Evolutionary conservation across 2,329 filamentous ascomycete species (phyloP).

Genomic region (Metarhizium album): DNA sequence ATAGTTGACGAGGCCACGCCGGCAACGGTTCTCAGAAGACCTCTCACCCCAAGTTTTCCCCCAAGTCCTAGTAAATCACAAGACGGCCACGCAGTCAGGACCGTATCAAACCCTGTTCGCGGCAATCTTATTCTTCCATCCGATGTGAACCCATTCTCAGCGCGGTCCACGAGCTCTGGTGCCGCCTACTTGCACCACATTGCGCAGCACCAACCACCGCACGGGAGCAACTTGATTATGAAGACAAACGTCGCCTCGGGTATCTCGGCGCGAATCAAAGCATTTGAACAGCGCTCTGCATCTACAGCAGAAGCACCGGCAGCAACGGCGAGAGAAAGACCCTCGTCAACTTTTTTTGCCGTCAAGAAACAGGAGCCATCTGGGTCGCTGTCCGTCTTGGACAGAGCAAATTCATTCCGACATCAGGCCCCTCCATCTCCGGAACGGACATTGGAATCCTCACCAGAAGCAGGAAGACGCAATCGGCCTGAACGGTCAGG

Average conservation of each 20-base stretch:
- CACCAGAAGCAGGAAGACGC: constrained; percentile 30
- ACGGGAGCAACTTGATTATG: constrained; percentile 36
- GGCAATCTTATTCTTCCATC: constrained; percentile 33
- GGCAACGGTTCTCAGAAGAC: constrained; percentile 70
- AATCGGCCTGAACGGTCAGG: constrained; percentile 35
- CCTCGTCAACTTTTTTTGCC: constrained; percentile 47
- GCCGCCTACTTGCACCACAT: constrained; percentile 45
- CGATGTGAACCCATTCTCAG: constrained; percentile 34
- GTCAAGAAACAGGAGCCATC: constrained; percentile 41
- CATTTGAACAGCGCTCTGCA: constrained; percentile 66
- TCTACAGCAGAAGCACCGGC: constrained; percentile 16
- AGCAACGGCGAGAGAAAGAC: constrained; percentile 23
- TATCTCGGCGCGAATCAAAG: constrained; percentile 91
- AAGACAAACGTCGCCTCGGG: constrained; percentile 79
- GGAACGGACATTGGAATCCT: constrained; percentile 33
- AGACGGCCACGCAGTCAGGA: constrained; percentile 26
- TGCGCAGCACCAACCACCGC: constrained; percentile 40
- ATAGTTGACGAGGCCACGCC: constrained; percentile 76
- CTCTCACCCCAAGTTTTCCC: constrained; percentile 55
- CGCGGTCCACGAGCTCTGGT: constrained; percentile 46
- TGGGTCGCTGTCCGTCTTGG: constrained; percentile 34
- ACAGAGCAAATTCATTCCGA: constrained; percentile 30
- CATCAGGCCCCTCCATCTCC: constrained; percentile 20
- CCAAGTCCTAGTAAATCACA: constrained; percentile 11
- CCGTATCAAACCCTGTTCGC: constrained; percentile 36